These are phyloP conservation scores for Helicostylum pulchrum DNA, from an alignment of 192 early-diverging fungal genomes.

Conservation along the genomic window DNA sequence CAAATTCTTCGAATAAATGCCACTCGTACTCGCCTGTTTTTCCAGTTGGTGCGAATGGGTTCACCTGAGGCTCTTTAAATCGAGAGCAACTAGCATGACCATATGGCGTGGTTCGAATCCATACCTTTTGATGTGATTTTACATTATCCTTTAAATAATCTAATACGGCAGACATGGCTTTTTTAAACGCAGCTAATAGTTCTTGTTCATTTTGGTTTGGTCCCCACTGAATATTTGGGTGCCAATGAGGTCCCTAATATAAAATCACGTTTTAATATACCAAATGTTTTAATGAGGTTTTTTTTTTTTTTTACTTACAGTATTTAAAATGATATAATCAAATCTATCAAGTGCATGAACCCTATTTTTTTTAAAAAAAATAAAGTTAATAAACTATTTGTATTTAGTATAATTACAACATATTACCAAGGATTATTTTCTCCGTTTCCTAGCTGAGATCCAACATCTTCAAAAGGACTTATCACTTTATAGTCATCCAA, in stretches of 20 bases:
- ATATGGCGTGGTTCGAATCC: constrained; percentile 31
- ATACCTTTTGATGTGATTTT: constrained; percentile 29
- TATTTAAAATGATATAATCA: constrained; percentile 36
- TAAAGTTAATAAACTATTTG: background rate
- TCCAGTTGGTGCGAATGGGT: constrained; percentile 23
- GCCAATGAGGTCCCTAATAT: constrained; percentile 36
- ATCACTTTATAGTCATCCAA: constrained; percentile 31
- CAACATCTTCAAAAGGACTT: constrained; percentile 21
- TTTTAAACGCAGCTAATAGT: constrained; percentile 23
- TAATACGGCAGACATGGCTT: constrained; percentile 17
- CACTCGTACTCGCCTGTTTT: constrained; percentile 33
- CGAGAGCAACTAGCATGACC: constrained; percentile 36
- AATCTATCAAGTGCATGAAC: constrained; percentile 28
- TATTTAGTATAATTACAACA: background rate
- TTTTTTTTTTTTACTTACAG: constrained; percentile 13
- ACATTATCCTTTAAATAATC: constrained; percentile 15
- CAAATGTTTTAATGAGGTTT: background rate
- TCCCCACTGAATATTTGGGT: constrained; percentile 23
- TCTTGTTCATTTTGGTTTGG: constrained; percentile 18
- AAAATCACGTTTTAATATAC: background rate
- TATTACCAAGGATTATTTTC: constrained; percentile 35
- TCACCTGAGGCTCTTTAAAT: constrained; percentile 20
- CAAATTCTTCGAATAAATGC: constrained; percentile 33
- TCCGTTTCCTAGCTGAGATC: constrained; percentile 21
- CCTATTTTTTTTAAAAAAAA: constrained; percentile 20